Percentiles rank a stretch among this genome's conserved stretches.
These are phyloP conservation scores for Trichoderma gamsii DNA, from an alignment of 495 filamentous ascomycete genomes.

Conservation along the genomic window DNA sequence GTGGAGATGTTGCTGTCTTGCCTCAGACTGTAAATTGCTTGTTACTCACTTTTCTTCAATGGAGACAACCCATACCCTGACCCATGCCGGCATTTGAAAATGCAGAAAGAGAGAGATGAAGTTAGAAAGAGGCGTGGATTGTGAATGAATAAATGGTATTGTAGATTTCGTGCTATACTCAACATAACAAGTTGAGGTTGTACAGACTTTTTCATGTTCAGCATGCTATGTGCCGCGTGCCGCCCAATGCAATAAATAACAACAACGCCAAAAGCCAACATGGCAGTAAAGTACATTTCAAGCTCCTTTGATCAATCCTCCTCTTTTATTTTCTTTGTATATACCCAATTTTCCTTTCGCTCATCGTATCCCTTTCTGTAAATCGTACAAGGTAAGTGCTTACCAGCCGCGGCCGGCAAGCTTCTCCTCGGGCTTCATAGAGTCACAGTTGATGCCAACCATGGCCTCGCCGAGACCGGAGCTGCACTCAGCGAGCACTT, in stretches of 20 bases:
- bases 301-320: not conserved
- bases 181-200: not conserved
- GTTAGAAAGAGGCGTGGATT: not conserved
- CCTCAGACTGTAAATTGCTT: too few relatives aligned
- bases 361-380: not conserved
- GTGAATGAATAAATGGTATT: not conserved
- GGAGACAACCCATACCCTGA: too few relatives aligned
- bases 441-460: slow-evolving; percentile 81
- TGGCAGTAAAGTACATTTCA: not conserved
- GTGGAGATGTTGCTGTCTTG: too few relatives aligned
- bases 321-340: not conserved
- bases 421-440: slow-evolving; percentile 69
- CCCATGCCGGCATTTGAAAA: not conserved
- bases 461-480: slow-evolving; percentile 88
- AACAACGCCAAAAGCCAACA: slow-evolving; percentile 2
- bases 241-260: not conserved
- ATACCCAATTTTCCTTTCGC: not conserved
- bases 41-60: too few relatives aligned
- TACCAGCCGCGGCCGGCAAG: slow-evolving; percentile 87
- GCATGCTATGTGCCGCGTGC: not conserved
- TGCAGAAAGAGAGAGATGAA: not conserved
- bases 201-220: not conserved
- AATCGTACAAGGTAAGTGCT: not conserved
- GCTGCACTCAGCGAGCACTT: slow-evolving; percentile 80
- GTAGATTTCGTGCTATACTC: not conserved